phyloP scores from a whole-genome alignment of 164 flowering plant genomes.

The Vitis vinifera region ASM3070453v1 NC_081815.1:4163001-4163500 shows the following conservation, averaged over 20 bases:
- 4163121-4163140: constrained; percentile 70
- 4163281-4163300: constrained; percentile 36
- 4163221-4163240: constrained; percentile 46
- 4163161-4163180: constrained; percentile 49
- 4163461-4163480: constrained; percentile 71
- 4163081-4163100: constrained; percentile 47
- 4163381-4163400: constrained; percentile 77
- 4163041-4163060: constrained; percentile 36
- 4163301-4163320: constrained; percentile 55
- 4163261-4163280: constrained; percentile 58
- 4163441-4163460: constrained; percentile 72
- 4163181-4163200: constrained; percentile 59
- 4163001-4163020: constrained; percentile 18
- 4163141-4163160: constrained; percentile 52
- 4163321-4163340: constrained; percentile 81
- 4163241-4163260: constrained; percentile 58
- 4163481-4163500: constrained; percentile 73
- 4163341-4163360: constrained; percentile 86
- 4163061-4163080: constrained; percentile 38
- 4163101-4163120: constrained; percentile 35
- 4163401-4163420: constrained; percentile 69
- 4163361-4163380: constrained; percentile 78
- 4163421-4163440: constrained; percentile 87
- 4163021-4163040: constrained; percentile 45
- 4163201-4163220: constrained; percentile 50